These are phyloP conservation scores for Lecanicillium sp. DNA, from an alignment of 2,329 filamentous ascomycete genomes.

Conservation along the genomic window DNA sequence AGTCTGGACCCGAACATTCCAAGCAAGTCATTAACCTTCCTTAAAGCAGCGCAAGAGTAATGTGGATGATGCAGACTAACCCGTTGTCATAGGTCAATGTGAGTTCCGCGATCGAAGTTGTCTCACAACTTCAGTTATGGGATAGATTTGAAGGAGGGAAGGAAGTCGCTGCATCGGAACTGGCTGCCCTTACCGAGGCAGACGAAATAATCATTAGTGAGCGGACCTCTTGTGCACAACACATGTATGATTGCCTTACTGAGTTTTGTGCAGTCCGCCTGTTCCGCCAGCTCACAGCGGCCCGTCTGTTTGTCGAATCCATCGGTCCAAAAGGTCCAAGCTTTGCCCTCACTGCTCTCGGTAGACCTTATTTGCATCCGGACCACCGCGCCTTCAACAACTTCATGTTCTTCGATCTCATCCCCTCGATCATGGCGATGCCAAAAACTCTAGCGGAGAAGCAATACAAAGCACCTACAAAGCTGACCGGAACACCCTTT, in stretches of 20 bases:
- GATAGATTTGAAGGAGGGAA: not conserved
- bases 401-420: conserved; percentile 1
- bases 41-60: not conserved
- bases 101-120: not conserved
- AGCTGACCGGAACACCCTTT: not conserved
- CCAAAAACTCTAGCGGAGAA: conserved; percentile 1
- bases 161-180: not conserved
- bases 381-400: not conserved
- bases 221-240: not conserved
- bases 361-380: conserved; percentile 1
- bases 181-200: not conserved
- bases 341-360: not conserved
- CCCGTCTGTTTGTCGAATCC: not conserved
- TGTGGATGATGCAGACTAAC: not conserved
- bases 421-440: not conserved
- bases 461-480: not conserved
- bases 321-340: not conserved
- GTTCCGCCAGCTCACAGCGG: not conserved
- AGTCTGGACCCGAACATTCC: not conserved
- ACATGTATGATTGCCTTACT: not conserved
- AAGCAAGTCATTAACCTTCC: not conserved
- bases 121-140: not conserved
- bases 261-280: not conserved
- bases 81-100: conserved; percentile 1
- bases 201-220: conserved; percentile 1